A percentile compares a stretch with the other conserved stretches of the same genome.
Conservation (phyloP, 1,284 basidiomycete species). For the Cryptococcus sp. region DNA sequence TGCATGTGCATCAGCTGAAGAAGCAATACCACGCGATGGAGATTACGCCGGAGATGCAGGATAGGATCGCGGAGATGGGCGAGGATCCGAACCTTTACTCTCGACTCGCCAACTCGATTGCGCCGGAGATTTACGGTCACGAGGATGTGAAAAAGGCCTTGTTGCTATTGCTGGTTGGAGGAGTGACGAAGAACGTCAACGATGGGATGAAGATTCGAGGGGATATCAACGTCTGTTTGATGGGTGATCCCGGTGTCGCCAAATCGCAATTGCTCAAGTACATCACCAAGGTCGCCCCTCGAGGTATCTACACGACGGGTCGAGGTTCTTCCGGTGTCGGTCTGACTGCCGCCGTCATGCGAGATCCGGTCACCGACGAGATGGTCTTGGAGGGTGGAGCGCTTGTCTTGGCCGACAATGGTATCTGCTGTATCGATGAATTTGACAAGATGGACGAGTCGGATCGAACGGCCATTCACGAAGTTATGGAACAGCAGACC, state of each 20-base stretch:
- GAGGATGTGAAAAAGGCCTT: constrained; percentile 97
- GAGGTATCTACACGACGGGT: constrained; percentile 97
- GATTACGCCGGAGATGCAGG: constrained; percentile 75
- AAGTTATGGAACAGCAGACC: constrained; percentile 99
- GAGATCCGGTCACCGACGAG: constrained; percentile 98
- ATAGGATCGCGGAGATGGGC: constrained; percentile 64
- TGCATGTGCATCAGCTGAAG: constrained; percentile 89
- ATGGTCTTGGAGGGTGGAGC: constrained; percentile 99
- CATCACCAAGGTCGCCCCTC: constrained; percentile 95
- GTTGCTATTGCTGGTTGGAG: constrained; percentile 88
- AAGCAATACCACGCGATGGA: constrained; percentile 97
- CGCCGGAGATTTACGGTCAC: constrained; percentile 98
- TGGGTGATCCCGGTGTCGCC: constrained; percentile 99
- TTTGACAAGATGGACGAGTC: constrained; percentile 99
- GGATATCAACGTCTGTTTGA: constrained; percentile 94
- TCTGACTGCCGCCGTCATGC: constrained; percentile 97
- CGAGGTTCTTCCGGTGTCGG: constrained; percentile 97
- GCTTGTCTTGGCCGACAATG: constrained; percentile 95
- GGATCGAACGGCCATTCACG: constrained; percentile 97
- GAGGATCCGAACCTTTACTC: constrained; percentile 75
- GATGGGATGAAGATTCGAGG: constrained; percentile 99
- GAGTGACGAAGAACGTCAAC: constrained; percentile 87
- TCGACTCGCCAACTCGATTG: constrained; percentile 59
- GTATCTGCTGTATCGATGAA: constrained; percentile 99
- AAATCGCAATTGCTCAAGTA: constrained; percentile 98